phyloP scores from a whole-genome alignment of 352 stramenopile genomes.

The Phytophthora citricola region DNA sequence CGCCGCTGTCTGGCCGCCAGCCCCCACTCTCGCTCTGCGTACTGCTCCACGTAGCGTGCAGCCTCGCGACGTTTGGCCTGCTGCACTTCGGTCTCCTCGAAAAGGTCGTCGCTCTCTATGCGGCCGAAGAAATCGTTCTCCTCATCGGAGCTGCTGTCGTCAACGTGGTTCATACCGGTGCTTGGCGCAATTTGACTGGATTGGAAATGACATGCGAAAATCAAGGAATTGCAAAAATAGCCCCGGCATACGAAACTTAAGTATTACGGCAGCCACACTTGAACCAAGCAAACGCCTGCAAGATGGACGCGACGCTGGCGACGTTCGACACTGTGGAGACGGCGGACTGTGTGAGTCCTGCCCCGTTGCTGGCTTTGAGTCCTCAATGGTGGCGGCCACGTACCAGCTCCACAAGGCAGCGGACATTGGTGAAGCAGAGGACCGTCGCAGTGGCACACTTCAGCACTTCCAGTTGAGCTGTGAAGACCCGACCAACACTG shows the following conservation, averaged over 20 bases:
- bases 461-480: constrained; percentile 66
- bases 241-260: constrained; percentile 16
- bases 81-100: constrained; percentile 44
- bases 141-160: constrained; percentile 45
- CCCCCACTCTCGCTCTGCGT: constrained; percentile 49
- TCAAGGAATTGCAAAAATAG: constrained; percentile 19
- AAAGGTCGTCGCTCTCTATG: constrained; percentile 50
- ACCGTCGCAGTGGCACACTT: constrained; percentile 71
- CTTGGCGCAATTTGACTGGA: constrained; percentile 24
- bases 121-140: constrained; percentile 48
- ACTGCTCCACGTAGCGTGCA: constrained; percentile 41
- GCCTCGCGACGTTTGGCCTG: constrained; percentile 46
- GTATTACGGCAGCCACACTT: constrained; percentile 9
- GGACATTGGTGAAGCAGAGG: constrained; percentile 16
- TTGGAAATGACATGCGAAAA: constrained; percentile 28
- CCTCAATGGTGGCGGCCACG: constrained; percentile 74
- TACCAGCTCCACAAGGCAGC: constrained; percentile 84
- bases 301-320: constrained; percentile 53
- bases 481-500: constrained; percentile 29
- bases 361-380: constrained; percentile 63
- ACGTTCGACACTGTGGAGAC: constrained; percentile 83
- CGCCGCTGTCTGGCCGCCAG: constrained; percentile 41
- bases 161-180: constrained; percentile 11
- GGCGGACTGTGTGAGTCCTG: constrained; percentile 87
- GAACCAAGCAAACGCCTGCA: not conserved